Evolutionary conservation across 768 basidiomycete genomes (phyloP).

Genomic region (Kwoniella europaea): DNA sequence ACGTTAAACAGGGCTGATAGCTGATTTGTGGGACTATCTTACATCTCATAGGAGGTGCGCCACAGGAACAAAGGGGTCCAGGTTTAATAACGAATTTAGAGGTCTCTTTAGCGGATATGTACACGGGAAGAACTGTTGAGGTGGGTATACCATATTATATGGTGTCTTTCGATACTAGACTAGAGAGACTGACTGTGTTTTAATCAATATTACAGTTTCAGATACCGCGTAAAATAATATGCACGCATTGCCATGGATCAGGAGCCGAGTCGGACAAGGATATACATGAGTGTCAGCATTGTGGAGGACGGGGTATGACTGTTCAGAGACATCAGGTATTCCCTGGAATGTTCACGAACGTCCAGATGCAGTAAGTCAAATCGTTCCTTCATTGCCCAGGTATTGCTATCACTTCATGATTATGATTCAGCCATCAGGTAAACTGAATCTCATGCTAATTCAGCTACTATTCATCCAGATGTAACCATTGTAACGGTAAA

Average conservation of each 20-base stretch:
- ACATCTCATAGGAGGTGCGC: constrained; percentile 30
- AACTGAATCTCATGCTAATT: not conserved
- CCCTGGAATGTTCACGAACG: constrained; percentile 94
- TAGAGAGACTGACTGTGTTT: too few relatives aligned
- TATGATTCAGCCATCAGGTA: too few relatives aligned
- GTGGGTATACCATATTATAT: constrained; percentile 58
- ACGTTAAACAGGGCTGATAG: too few relatives aligned
- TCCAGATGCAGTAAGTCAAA: constrained; percentile 70
- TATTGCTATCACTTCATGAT: too few relatives aligned
- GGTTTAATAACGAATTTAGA: constrained; percentile 63
- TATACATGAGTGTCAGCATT: constrained; percentile 82
- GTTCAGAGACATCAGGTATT: constrained; percentile 91
- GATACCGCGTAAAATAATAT: constrained; percentile 87
- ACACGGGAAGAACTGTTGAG: constrained; percentile 83
- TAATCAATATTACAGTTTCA: constrained; percentile 69
- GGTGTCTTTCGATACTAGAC: too few relatives aligned
- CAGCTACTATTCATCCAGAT: constrained; percentile 43
- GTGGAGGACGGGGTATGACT: constrained; percentile 83
- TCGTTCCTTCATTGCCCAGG: too few relatives aligned
- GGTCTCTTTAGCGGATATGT: constrained; percentile 83
- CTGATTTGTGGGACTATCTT: not conserved
- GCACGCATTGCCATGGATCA: constrained; percentile 94
- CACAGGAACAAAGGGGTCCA: constrained; percentile 58
- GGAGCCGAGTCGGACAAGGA: constrained; percentile 89
- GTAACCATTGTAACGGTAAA: constrained; percentile 79